A percentile compares a stretch with the other conserved stretches of the same genome.
Conservation (phyloP, 2,329 filamentous ascomycete species). For the Cercospora brassicicola region DNA sequence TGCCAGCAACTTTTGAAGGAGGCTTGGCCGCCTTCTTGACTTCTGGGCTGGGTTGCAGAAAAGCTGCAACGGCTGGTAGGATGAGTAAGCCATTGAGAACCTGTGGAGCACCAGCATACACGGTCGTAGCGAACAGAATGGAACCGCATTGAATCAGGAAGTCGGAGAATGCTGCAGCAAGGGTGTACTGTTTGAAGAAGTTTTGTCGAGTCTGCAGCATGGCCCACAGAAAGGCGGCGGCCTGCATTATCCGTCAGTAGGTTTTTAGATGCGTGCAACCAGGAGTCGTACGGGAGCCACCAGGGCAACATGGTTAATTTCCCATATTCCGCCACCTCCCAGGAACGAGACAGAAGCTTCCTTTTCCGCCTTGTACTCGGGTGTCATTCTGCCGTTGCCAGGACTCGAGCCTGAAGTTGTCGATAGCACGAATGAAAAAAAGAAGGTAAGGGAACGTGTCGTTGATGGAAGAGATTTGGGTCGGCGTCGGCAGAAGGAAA, state of each 20-base stretch:
- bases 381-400: slow-evolving; percentile 29
- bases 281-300: slow-evolving; percentile 72
- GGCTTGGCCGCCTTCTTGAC: slow-evolving; percentile 32
- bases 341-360: slow-evolving; percentile 94
- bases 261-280: slow-evolving; percentile 32
- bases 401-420: neutral
- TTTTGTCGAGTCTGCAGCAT: slow-evolving; percentile 78
- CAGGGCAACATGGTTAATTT: slow-evolving; percentile 83
- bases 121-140: slow-evolving; percentile 79
- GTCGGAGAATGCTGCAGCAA: slow-evolving; percentile 70
- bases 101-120: slow-evolving; percentile 74
- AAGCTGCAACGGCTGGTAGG: slow-evolving; percentile 59
- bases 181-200: slow-evolving; percentile 76
- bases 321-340: slow-evolving; percentile 75
- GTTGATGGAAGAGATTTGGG: slow-evolving; percentile 11
- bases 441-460: slow-evolving; percentile 13
- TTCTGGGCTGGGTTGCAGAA: slow-evolving; percentile 49
- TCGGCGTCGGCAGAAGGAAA: slow-evolving; percentile 4
- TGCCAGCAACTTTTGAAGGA: slow-evolving; percentile 23
- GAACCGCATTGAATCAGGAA: slow-evolving; percentile 83
- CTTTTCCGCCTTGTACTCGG: slow-evolving; percentile 84
- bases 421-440: slow-evolving; percentile 8
- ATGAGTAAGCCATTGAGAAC: slow-evolving; percentile 74
- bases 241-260: slow-evolving; percentile 51
- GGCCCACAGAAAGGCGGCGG: slow-evolving; percentile 83